Conservation (phyloP, 306 rosid genomes). For the Pyrus communis region DNA sequence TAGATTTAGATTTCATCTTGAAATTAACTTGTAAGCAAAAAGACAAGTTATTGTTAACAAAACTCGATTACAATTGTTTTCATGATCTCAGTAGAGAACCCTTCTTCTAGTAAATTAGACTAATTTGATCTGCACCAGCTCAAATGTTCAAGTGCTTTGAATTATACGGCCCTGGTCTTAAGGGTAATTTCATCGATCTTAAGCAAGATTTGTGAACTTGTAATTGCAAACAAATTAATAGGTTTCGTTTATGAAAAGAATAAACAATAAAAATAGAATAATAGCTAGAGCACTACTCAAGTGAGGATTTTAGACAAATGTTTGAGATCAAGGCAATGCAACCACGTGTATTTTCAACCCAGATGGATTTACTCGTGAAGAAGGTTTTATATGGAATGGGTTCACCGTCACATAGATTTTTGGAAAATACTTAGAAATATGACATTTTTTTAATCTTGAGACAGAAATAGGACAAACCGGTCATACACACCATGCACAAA, state of each 20-base stretch:
- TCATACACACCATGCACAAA: no score
- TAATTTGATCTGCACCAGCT: not conserved
- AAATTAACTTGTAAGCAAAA: no score
- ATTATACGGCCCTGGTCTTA: not conserved
- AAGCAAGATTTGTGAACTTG: not conserved
- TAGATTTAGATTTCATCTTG: no score
- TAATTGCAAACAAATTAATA: not conserved
- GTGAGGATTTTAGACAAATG: not conserved
- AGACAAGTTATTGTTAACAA: not conserved
- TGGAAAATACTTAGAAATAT: no score
- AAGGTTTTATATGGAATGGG: no score
- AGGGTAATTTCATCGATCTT: not conserved
- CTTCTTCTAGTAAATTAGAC: not conserved
- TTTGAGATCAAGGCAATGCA: not conserved
- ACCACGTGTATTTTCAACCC: not conserved
- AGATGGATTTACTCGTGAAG: not conserved
- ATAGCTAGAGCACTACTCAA: not conserved
- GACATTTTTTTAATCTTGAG: no score
- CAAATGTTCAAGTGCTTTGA: not conserved
- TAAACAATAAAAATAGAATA: not conserved
- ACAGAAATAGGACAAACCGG: no score
- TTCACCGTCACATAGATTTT: no score
- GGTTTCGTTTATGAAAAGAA: not conserved
- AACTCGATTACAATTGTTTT: not conserved
- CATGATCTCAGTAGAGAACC: not conserved